Evolutionary conservation across 2,329 filamentous ascomycete genomes (phyloP), one percentile per base, ranked within the genome.

Genomic region (Albophoma yamanashiensis): DNA sequence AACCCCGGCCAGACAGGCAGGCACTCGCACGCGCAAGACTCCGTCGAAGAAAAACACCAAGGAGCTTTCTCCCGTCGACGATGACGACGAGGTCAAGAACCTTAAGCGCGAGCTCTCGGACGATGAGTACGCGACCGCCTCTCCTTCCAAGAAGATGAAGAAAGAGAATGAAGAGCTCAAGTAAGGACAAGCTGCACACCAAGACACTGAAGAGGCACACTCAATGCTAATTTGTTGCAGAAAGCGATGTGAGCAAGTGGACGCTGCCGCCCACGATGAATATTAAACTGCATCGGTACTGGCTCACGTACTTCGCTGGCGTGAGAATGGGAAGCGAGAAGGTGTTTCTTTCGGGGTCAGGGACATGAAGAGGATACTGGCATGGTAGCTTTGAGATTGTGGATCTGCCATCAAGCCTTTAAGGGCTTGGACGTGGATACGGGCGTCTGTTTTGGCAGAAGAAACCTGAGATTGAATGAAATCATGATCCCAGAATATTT

Each of bases 11-110:
- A 60, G 59, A 40, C 50, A 59, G 3, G 39, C 57, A 22, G 57
- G 56, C 64, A 15, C 52, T 59, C 66, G 68, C 39, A 74, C 74
- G 67, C 69, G 72, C 31, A 63, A 67, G 34, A 60, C 67, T 0
- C 60, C 67, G 0, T 63, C 60, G 31, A 71, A 70, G 61, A 71
- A 69, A 64, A 38, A 57, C 4, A 57, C 45, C 39, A 66, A 66
- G 50, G 62, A 64, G 5, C 55, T 64, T 4, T 58, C 47, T 12
- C 47, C 64, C 9, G 31, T 50, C 2, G 67, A 69, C 1, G 68
- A 69, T 1, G 68, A 69, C 0, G 69, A 69, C 4, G 61, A 64
- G 8, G 66, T 65, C 20, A 64, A 59, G 52, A 52, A 58, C 52
- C 43, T 70, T 39, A 72, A 71, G 62, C 58, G 65, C 42, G 70